Evolutionary conservation across 208 protist genomes (phyloP), one percentile per base, ranked within the genome.

Genomic region (Leishmania martiniquensis): DNA sequence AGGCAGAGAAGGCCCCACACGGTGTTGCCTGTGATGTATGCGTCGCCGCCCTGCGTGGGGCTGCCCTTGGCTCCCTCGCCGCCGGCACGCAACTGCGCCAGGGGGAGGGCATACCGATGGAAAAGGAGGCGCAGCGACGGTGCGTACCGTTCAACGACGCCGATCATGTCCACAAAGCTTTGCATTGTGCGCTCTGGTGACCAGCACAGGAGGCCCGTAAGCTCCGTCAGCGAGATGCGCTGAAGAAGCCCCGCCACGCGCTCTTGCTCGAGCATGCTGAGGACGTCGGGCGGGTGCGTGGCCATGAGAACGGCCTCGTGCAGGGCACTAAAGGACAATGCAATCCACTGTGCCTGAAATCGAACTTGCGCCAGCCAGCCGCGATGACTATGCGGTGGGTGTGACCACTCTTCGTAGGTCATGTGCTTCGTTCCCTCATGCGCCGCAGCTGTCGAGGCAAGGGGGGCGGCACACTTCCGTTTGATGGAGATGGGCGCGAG

Each of bases 281-380:
- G 83, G 59, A 85, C 59, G 69, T 42, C n/a, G 9, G 55, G 71
- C 7, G 69, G 34, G 15, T 72, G 63, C 9, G 76, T 83, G 17
- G 82, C 84, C 9, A 90, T 65, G 29, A 81, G 79, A 39, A 95
- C 42, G 9, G 92, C 88, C 15, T 68, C 54, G 84, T 96, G 90
- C 74, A 95, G 45, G 45, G 92, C 92, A 76, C 86, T 93, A 78
- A 96, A 84, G 54, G 92, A 93, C 12, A 83, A 79, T 3, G 84
- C 89, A 70, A 96, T 91, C 91, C 92, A 96, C 70, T 75, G 68
- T 45, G 84, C 87, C 81, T 96, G 92, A 29, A 83, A 85, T 12
- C 77, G 77, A 51, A 95, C 89, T 1, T 80, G 81, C 22, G 54
- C 25, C n/a, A 72, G 73, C 91, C 92, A 96, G 9, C 52, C 54